Evolutionary conservation across 140 eudicot genomes (phyloP).

Genomic region (Flaveria floridana): DNA sequence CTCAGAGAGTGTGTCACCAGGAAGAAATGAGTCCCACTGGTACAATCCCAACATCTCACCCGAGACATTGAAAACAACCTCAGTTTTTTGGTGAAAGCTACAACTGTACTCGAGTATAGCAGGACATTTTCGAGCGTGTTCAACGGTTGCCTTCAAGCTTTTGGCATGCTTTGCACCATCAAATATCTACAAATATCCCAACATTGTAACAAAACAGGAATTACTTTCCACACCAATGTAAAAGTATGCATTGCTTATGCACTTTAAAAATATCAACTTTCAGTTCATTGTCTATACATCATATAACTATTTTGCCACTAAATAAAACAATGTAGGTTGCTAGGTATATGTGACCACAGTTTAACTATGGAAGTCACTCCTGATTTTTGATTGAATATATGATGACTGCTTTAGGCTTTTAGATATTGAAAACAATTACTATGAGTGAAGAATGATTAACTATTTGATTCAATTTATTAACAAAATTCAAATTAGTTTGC

Average conservation of each 20-base stretch:
- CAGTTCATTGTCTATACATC: not conserved
- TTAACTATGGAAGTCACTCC: not conserved
- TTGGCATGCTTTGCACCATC: constrained; percentile 25
- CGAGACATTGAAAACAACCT: constrained; percentile 40
- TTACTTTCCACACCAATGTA: not conserved
- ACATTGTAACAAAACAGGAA: constrained; percentile 14
- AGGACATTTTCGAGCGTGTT: constrained; percentile 49
- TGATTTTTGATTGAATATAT: not conserved
- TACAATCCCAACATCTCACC: constrained; percentile 42
- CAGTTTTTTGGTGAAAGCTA: constrained; percentile 19
- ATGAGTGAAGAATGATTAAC: not conserved
- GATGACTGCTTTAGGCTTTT: not conserved
- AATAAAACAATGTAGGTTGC: not conserved
- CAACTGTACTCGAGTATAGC: constrained; percentile 32
- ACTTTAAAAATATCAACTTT: not conserved
- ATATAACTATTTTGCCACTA: not conserved
- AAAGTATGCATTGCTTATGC: constrained; percentile 7
- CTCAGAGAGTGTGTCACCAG: constrained; percentile 33
- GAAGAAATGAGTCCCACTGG: constrained; percentile 19
- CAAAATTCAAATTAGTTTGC: not conserved
- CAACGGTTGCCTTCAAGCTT: constrained; percentile 21
- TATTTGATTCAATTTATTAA: not conserved
- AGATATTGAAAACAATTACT: constrained; percentile 12
- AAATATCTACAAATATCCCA: constrained; percentile 40
- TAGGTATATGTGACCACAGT: not conserved